A percentile compares a stretch with the other conserved stretches of the same genome.
Conservation (phyloP, 306 rosid species). For the Arachis hypogaea region DNA sequence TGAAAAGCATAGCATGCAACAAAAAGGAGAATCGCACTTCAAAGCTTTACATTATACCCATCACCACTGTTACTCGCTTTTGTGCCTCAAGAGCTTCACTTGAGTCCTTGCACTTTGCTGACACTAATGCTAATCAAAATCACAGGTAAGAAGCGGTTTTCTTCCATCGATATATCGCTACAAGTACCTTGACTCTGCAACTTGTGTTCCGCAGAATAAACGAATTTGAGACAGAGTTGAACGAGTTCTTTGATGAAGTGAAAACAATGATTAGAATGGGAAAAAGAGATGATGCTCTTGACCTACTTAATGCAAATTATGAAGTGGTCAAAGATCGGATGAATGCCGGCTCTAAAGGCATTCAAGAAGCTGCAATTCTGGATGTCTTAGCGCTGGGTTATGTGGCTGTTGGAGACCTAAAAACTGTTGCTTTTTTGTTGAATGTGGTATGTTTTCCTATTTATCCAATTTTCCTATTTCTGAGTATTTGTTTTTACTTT, state of each 20-base stretch:
- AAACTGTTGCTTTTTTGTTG: slow-evolving; percentile 58
- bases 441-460: slow-evolving; percentile 48
- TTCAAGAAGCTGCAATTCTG: slow-evolving; percentile 82
- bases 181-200: slow-evolving; percentile 34
- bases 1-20: slow-evolving; percentile 41
- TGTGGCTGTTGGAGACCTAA: slow-evolving; percentile 76
- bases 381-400: slow-evolving; percentile 80
- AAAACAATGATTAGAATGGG: slow-evolving; percentile 73
- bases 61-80: slow-evolving; percentile 34
- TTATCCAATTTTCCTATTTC: neutral
- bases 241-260: slow-evolving; percentile 78
- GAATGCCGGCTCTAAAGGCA: slow-evolving; percentile 58
- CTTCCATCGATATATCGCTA: neutral
- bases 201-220: slow-evolving; percentile 33
- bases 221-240: slow-evolving; percentile 66
- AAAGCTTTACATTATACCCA: slow-evolving; percentile 55
- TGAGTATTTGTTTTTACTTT: neutral
- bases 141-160: slow-evolving; percentile 52
- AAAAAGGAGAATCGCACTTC: slow-evolving; percentile 39
- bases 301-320: slow-evolving; percentile 50
- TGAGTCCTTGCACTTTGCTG: slow-evolving; percentile 48
- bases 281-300: slow-evolving; percentile 59
- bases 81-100: slow-evolving; percentile 43
- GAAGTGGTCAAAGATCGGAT: too few relatives aligned
- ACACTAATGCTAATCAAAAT: slow-evolving; percentile 29